Conservation (phyloP, 2,329 filamentous ascomycete species). For the Colletotrichum sansevieriae region DNA sequence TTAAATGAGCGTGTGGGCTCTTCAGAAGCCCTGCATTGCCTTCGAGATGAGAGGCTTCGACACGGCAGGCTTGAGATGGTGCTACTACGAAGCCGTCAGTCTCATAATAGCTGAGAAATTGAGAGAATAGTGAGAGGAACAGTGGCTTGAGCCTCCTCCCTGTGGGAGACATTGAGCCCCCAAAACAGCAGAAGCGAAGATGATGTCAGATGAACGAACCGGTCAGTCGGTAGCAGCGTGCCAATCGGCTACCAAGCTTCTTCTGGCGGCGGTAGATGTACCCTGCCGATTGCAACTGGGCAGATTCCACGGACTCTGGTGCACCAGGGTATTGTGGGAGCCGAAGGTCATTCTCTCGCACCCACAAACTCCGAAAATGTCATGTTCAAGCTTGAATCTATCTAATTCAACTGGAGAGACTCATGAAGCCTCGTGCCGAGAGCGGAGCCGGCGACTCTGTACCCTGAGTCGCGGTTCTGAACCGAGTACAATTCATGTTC, state of each 20-base stretch:
- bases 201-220: neutral
- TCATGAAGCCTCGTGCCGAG: neutral
- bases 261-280: neutral
- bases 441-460: conserved; percentile 4
- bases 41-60: neutral
- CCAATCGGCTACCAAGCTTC: neutral
- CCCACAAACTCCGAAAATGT: neutral
- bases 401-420: neutral
- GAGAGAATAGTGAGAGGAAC: neutral
- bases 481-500: neutral
- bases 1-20: conserved; percentile 26
- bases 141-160: conserved; percentile 9
- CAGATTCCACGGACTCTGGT: neutral
- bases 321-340: neutral
- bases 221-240: neutral
- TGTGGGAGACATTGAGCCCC: neutral
- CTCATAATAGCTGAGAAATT: conserved; percentile 11
- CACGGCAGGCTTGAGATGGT: neutral
- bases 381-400: neutral
- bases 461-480: neutral
- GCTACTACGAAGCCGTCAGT: neutral
- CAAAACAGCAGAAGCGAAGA: neutral
- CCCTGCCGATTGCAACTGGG: neutral
- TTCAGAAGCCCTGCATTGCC: conserved; percentile 36
- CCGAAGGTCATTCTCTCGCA: neutral